Evolutionary conservation across 306 rosid species (phyloP).

Genomic region (Rubus idaeus): DNA sequence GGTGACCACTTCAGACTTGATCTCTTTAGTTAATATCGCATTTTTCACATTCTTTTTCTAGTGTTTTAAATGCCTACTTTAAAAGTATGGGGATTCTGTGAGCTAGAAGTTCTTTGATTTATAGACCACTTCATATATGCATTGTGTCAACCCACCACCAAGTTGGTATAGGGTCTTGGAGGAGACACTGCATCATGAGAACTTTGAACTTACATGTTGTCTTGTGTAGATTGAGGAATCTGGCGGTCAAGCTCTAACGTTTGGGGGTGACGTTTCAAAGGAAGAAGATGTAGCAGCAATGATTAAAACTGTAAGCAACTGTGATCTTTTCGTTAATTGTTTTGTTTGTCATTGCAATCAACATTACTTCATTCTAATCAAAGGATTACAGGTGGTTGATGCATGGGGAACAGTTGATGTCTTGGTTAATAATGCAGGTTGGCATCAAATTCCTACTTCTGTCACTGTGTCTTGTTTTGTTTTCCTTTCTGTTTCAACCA

Average conservation of each 20-base stretch:
- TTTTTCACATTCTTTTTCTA: background rate
- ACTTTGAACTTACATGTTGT: background rate
- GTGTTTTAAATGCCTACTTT: background rate
- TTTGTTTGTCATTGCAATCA: slow-evolving; percentile 23
- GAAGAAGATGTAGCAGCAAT: slow-evolving; percentile 81
- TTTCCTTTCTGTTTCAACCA: background rate
- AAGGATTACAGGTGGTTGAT: slow-evolving; percentile 66
- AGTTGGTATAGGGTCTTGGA: background rate
- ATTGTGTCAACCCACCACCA: background rate
- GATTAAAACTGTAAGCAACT: slow-evolving; percentile 73
- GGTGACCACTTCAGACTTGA: background rate
- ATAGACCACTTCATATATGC: background rate
- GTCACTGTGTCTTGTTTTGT: background rate
- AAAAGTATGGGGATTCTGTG: background rate
- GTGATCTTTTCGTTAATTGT: slow-evolving; percentile 9
- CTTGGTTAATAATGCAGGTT: slow-evolving; percentile 89
- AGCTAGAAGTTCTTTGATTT: background rate
- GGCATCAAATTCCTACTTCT: background rate
- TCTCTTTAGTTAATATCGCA: background rate
- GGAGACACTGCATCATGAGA: background rate
- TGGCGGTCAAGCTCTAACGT: slow-evolving; percentile 86
- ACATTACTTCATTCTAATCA: slow-evolving; percentile 12
- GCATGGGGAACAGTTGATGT: slow-evolving; percentile 96
- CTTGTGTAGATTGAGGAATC: slow-evolving; percentile 62
- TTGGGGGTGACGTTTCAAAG: slow-evolving; percentile 84